phyloP scores from a whole-genome alignment of 345 rosid genomes.

The Isatis tinctoria region DNA sequence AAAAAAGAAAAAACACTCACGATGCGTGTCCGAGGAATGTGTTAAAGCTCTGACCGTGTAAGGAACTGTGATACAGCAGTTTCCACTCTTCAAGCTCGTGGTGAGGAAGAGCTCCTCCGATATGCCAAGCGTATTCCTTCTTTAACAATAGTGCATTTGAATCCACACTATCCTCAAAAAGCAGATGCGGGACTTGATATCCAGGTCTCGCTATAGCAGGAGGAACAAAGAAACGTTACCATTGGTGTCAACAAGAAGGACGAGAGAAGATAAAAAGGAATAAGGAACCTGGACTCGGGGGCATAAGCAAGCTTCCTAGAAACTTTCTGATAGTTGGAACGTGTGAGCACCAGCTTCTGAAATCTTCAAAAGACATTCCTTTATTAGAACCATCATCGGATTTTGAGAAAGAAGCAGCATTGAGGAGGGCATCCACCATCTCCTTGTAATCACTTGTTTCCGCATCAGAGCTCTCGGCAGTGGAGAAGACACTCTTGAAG shows the following conservation, averaged over 20 bases:
- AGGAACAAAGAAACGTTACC: neutral
- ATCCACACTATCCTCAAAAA: conserved; percentile 42
- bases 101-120: conserved; percentile 84
- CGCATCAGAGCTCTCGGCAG: conserved; percentile 31
- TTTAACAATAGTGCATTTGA: conserved; percentile 46
- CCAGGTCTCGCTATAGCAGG: conserved; percentile 50
- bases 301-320: conserved; percentile 70
- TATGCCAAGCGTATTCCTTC: conserved; percentile 88
- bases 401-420: conserved; percentile 57
- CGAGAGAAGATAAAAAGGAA: neutral
- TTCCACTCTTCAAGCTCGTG: conserved; percentile 81
- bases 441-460: conserved; percentile 36
- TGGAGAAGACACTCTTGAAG: conserved; percentile 44
- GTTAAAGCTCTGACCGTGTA: conserved; percentile 77
- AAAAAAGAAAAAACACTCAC: conserved; percentile 42
- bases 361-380: conserved; percentile 74
- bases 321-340: conserved; percentile 74
- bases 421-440: conserved; percentile 46
- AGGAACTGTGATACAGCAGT: conserved; percentile 74
- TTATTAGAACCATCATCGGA: conserved; percentile 39
- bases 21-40: conserved; percentile 69
- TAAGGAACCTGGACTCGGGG: conserved; percentile 65
- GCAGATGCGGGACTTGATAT: conserved; percentile 63
- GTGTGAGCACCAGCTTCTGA: conserved; percentile 63
- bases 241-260: neutral